Evolutionary conservation across 331 rosid genomes (phyloP), one percentile per base, ranked within the genome.

Genomic region (Cucumis variabilis): DNA sequence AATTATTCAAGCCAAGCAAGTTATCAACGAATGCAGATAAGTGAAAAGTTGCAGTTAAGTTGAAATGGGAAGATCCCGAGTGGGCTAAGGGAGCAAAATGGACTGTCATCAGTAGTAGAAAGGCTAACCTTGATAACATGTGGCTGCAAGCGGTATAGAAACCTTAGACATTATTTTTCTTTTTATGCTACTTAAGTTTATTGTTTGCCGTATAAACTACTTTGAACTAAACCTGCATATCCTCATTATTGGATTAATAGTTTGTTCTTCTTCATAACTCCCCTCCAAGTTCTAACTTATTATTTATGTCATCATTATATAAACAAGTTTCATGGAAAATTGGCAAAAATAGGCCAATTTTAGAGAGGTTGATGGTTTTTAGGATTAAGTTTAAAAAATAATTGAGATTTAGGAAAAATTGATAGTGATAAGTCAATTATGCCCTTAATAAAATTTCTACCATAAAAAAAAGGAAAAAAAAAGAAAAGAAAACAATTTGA

Each of bases 41-140:
- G 94, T 97, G 94, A 89, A 94, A 92, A 92, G 86, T 93, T 89
- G 99, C 99, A 88, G 51, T 94, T 91, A 98, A 96, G 63, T 99
- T 99, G 20, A 97, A 97, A 86, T 97, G 99, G 99, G 99, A 97
- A 93, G 99, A 96, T 93, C 99, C 99, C 3, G 98, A 95, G 87
- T 97, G 99, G 87, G 98, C 98, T 55, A 92, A 13, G 90, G 99
- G 99, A 88, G 99, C 98, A 78, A 97, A 96, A 91, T 97, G 99
- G 99, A 90, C 98, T 82, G 91, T 91, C 74, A 30, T 84, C 67
- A 91, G 91, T 92, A 89, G 74, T 72, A 89, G 94, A 87, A 97
- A 96, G 91, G 23, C 92, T 48, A 89, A 11, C 87, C 96, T 97
- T 75, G 99, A 97, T 66, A 67, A 15, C 83, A 94, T 94, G 99